Evolutionary conservation across 192 early-diverging fungal species (phyloP).

Genomic region (Entomortierella lignicola): DNA sequence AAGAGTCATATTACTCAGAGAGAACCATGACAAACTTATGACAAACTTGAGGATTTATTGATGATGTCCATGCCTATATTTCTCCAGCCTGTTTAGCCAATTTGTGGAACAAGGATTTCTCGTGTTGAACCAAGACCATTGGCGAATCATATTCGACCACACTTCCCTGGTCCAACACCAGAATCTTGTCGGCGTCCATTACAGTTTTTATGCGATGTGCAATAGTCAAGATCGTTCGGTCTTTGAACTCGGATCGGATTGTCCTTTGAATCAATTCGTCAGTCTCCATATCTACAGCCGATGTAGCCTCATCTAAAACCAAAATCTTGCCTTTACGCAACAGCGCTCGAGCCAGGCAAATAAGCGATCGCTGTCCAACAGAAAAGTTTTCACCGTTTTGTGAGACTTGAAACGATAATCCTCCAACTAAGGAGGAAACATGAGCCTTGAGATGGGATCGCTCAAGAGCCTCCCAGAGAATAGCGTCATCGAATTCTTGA

Average conservation of each 20-base stretch:
- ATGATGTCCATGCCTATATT: neutral
- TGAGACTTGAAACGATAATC: constrained; percentile 72
- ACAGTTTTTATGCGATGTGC: constrained; percentile 72
- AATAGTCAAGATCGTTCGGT: constrained; percentile 65
- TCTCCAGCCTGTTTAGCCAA: constrained; percentile 23
- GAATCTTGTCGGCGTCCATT: constrained; percentile 77
- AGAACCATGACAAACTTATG: too few species aligned
- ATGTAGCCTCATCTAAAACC: constrained; percentile 53
- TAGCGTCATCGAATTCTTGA: constrained; percentile 54
- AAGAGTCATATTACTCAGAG: too few species aligned
- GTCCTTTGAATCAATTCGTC: constrained; percentile 54
- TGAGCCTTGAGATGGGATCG: constrained; percentile 70
- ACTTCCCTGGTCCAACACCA: constrained; percentile 79
- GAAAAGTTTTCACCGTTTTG: constrained; percentile 87
- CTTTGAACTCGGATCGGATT: constrained; percentile 55
- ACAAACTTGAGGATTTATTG: neutral
- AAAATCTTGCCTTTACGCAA: constrained; percentile 48
- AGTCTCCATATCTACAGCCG: constrained; percentile 57
- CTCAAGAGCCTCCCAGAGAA: constrained; percentile 76
- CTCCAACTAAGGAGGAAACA: constrained; percentile 67
- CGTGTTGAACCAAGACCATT: constrained; percentile 62
- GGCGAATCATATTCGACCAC: constrained; percentile 79
- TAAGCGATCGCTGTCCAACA: constrained; percentile 78
- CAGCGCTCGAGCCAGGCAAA: constrained; percentile 75
- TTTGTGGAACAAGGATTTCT: constrained; percentile 57